Conservation (phyloP, 768 basidiomycete genomes). For the Leucocoprinus sp. region DNA sequence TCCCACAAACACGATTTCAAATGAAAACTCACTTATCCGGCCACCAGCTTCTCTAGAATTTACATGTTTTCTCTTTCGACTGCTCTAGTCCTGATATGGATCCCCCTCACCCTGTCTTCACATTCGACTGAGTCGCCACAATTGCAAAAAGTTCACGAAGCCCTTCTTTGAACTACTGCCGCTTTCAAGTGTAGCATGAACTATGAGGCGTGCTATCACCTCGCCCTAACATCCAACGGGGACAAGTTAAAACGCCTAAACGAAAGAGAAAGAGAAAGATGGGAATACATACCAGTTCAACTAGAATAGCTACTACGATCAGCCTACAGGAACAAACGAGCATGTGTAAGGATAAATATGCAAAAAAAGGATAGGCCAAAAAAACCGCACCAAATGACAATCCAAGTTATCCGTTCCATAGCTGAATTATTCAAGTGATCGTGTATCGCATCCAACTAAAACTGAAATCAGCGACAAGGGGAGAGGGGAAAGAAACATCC, state of each 20-base stretch:
- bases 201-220: slow-evolving; percentile 65
- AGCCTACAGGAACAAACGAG: slow-evolving; percentile 44
- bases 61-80: slow-evolving; percentile 32
- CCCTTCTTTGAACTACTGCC: slow-evolving; percentile 5
- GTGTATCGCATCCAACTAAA: slow-evolving; percentile 85
- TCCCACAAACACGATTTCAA: too few species aligned
- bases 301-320: slow-evolving; percentile 83
- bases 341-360: slow-evolving; percentile 13
- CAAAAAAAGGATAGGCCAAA: slow-evolving; percentile 12
- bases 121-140: too few species aligned
- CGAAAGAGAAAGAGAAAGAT: slow-evolving; percentile 4
- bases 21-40: not conserved
- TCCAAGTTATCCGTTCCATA: slow-evolving; percentile 81
- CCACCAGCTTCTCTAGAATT: slow-evolving; percentile 34
- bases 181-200: slow-evolving; percentile 46
- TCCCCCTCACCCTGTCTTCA: slow-evolving; percentile 10
- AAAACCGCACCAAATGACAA: slow-evolving; percentile 33
- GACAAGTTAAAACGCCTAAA: not conserved
- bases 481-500: slow-evolving; percentile 14
- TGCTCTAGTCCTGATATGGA: slow-evolving; percentile 6
- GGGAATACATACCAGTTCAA: slow-evolving; percentile 59
- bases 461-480: slow-evolving; percentile 2
- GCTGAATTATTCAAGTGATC: slow-evolving; percentile 86
- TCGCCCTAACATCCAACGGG: slow-evolving; percentile 50
- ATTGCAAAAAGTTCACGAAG: too few species aligned